These are phyloP conservation scores for Aspergillus spinulosporus DNA, from an alignment of 2,329 filamentous ascomycete genomes.

Conservation along the genomic window DNA sequence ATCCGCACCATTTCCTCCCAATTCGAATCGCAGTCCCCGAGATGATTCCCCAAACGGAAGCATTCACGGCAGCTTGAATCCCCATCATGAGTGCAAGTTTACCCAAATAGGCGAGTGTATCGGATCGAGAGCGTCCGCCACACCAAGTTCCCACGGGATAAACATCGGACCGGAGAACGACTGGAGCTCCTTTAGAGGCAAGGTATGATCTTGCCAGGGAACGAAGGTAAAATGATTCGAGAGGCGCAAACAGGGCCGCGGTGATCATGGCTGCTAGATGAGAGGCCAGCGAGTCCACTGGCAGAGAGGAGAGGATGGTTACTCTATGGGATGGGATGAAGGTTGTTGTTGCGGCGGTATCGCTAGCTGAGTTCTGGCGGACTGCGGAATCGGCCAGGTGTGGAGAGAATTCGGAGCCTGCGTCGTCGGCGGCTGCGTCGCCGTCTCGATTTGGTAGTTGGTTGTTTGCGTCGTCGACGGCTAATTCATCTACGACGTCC, in stretches of 20 bases:
- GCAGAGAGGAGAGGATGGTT: slow-evolving; percentile 45
- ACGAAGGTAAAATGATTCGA: slow-evolving; percentile 44
- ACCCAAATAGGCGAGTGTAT: slow-evolving; percentile 36
- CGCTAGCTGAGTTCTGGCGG: slow-evolving; percentile 18
- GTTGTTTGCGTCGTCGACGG: slow-evolving; percentile 24
- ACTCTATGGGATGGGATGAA: slow-evolving; percentile 37
- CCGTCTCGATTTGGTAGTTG: slow-evolving; percentile 11
- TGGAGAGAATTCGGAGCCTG: slow-evolving; percentile 18
- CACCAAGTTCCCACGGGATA: slow-evolving; percentile 36
- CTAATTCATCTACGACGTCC: slow-evolving; percentile 33
- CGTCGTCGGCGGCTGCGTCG: background rate
- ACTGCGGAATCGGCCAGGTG: slow-evolving; percentile 22
- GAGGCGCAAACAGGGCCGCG: slow-evolving; percentile 40
- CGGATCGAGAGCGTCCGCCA: slow-evolving; percentile 33
- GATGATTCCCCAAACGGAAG: slow-evolving; percentile 40
- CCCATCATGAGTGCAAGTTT: slow-evolving; percentile 41
- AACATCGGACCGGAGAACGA: slow-evolving; percentile 31
- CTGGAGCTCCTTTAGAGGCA: slow-evolving; percentile 28
- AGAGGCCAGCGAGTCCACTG: slow-evolving; percentile 44
- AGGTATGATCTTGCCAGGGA: slow-evolving; percentile 42
- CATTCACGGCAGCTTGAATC: slow-evolving; percentile 39
- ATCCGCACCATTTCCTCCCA: slow-evolving; percentile 42
- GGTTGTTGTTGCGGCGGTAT: background rate
- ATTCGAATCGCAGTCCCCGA: slow-evolving; percentile 40
- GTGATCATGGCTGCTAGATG: slow-evolving; percentile 42